Evolutionary conservation across 306 rosid genomes (phyloP), one percentile per base, ranked within the genome.

Genomic region (Adenanthera pavonina): DNA sequence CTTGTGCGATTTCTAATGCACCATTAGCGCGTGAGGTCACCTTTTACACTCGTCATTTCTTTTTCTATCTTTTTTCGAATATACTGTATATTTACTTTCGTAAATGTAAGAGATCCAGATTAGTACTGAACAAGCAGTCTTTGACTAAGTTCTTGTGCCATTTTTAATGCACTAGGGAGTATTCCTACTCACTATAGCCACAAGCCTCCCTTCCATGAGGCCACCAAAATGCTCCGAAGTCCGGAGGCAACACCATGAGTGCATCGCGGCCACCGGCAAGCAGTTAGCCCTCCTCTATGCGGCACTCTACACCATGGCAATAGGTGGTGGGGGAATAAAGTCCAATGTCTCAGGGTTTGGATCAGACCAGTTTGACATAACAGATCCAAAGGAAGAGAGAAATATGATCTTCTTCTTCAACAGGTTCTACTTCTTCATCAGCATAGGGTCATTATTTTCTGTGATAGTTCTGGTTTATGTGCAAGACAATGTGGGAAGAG

Each of bases 321-420:
- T 81, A 2, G 99, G 98, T 0, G 98, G 97, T 3, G 99, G 99
- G 30, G 97, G 99, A 41, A 92, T 95, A 79, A 95, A 95, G 82
- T 93, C 98, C 15, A 95, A 93, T 46, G 98, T 95, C 52, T 93
- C 99, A 0, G 98, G 99, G 2, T 93, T 93, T 11, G 96, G 99
- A 49, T 90, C 97, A 0, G 98, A 93, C 19, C 98, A 95, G 68
- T 93, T 95, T 17, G 94, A 93, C 11, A 41, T 11, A 13, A 20
- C 52, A 15, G 90, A 95, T 81, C 98, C 97, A 0, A 93, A 86
- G 82, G 99, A 92, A 69, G 97, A 93, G 66, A 93, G 85, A 82
- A 84, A 88, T 41, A 95, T 95, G 99, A 69, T 95, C 7, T 95
- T 93, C 79, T 95, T 93, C 99, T 93, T 95, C 92, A 95, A 95